Evolutionary conservation across 352 stramenopile genomes (phyloP), one percentile per base, ranked within the genome.

Genomic region (Pythium brachiatum): DNA sequence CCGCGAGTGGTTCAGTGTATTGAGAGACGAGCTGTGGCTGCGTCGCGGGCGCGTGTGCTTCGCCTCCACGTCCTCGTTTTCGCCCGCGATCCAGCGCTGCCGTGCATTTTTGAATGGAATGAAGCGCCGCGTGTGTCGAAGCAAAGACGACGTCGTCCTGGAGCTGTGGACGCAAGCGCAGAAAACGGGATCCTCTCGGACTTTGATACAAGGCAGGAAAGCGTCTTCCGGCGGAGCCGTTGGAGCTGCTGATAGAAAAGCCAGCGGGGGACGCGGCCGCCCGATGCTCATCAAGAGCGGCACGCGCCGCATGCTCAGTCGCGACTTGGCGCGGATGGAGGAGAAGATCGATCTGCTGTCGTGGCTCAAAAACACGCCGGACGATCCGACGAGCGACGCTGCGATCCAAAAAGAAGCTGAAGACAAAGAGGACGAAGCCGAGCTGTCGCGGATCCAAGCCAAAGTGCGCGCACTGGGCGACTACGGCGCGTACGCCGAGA

Each of bases 101-200:
- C 68, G 76, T 18, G 79, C 76, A 1, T 85, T 82, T 55, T 58
- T 91, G 0, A 81, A 88, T n/a, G 82, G 79, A 12, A 80, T 89
- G 54, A 84, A 81, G 15, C 68, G 73, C 11, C 68, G 70, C 36
- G 55, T 78, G 4, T 70, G 58, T 36, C 66, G 63, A 16, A 60
- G 41, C 9, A 64, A 68, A 34, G 48, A 68, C 25, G 63, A 76
- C n/a, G 56, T 60, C 13, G 12, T 73, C 21, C n/a, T 72, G 16
- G 57, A 65, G 21, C 70, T 79, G 18, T 69, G 62, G 62, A 34
- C 27, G 18, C 48, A 57, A 8, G 25, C 39, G 31, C 48, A 60
- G 13, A 48, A 41, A 11, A 20, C 23, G 11, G 41, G 41, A 3
- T 48, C 41, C 7, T 48, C 41, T 16, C 41, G 41, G 7, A n/a